Evolutionary conservation across 139 green algal genomes (phyloP).

Genomic region (Eudorina sp.): DNA sequence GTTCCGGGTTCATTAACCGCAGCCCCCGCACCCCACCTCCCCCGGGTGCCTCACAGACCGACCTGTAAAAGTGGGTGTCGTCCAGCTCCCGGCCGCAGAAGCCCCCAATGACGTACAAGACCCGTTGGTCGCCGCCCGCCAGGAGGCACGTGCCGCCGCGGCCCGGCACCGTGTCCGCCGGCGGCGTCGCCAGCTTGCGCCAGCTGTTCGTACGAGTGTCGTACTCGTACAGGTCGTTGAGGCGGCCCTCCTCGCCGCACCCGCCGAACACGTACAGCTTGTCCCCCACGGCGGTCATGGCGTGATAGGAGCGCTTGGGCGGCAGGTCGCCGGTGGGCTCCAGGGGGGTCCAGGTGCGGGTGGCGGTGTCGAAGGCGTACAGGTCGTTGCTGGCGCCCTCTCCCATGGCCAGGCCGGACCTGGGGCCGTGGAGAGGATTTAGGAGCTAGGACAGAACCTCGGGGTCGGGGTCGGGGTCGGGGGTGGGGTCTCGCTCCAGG

Average conservation of each 20-base stretch:
- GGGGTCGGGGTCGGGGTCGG: too few species aligned
- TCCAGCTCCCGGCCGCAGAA: slow-evolving; percentile 63
- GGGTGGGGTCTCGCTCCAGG: too few species aligned
- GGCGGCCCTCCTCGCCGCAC: slow-evolving; percentile 61
- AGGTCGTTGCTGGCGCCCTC: slow-evolving; percentile 58
- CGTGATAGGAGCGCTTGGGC: slow-evolving; percentile 61
- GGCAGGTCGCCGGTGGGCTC: not conserved
- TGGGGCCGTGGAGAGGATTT: not conserved
- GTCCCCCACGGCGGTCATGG: slow-evolving; percentile 43
- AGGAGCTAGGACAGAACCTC: too few species aligned
- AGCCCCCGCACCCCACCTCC: too few species aligned
- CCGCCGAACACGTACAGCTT: slow-evolving; percentile 75
- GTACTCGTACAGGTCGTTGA: slow-evolving; percentile 69
- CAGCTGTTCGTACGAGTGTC: slow-evolving; percentile 55
- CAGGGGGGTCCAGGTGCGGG: slow-evolving; percentile 33
- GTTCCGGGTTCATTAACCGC: too few species aligned
- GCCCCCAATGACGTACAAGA: slow-evolving; percentile 63
- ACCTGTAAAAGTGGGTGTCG: slow-evolving; percentile 52
- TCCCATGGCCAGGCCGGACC: slow-evolving; percentile 58
- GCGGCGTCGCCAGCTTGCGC: slow-evolving; percentile 56
- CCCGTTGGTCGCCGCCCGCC: slow-evolving; percentile 3
- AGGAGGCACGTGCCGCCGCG: slow-evolving; percentile 49
- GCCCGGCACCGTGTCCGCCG: not conserved
- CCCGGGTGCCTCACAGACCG: too few species aligned
- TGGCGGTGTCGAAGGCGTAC: slow-evolving; percentile 49